Base-by-base conservation (phyloP, 352 stramenopile genomes). In the Globisporangium nunn region DNA sequence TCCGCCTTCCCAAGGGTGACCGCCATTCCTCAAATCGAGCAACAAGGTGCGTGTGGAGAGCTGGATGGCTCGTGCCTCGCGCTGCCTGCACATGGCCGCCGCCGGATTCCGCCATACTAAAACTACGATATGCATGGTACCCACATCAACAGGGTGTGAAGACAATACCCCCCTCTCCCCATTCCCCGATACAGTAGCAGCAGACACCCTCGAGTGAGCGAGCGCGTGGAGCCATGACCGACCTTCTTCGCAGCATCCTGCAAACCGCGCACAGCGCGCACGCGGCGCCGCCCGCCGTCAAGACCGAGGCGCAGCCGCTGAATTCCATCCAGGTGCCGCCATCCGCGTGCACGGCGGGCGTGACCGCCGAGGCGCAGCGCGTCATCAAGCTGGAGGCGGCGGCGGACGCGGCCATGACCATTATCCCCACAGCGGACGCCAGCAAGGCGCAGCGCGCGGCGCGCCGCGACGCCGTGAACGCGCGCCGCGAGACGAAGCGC, bases 201-300 rank as follows among this genome's bases (percentile, higher is more conserved):
- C 41, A 60, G 33, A 56, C 48, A 60, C 33, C 39, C 1, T 56
- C 29, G 61, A 52, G 58, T 61, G n/a, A 12, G 37, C 15, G 37
- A 17, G 10, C 10, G 11, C 10, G 37, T 17, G 37, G 11, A 14
- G 37, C 37, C 8, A 90, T 91, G 80, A 91, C 80, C 14, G 80
- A 91, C 39, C 88, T 88, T 43, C 81, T 91, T 53, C 80, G 80
- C 58, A 91, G 64, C 44, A 91, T 91, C 63, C 73, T 75, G 56
- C 77, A 77, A 54, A 81, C 62, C 29, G 71, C 66, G 11, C 59
- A 60, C 64, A 81, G 64, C n/a, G 71, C 67, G n/a, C 60, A 55
- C 55, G 23, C 31, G 35, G 23, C 63, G 23, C 43, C 17, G 17
- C 55, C 54, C 30, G 18, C 37, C 11, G 59, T 71, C 33, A 79